Conservation (phyloP, 805 yeast genomes). For the Yarrowia porcina region DNA sequence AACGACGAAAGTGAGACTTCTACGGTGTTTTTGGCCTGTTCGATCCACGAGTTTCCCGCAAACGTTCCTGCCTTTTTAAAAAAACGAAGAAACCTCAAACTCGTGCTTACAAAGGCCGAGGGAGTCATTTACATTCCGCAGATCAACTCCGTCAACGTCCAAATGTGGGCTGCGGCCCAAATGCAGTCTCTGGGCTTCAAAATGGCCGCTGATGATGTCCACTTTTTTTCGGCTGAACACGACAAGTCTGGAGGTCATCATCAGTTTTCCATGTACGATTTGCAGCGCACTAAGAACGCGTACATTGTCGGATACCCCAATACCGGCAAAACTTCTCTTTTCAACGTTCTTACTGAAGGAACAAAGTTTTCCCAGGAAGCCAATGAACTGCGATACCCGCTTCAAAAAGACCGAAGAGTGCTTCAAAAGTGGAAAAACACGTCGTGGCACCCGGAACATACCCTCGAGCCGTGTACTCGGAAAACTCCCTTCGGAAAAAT, state of each 20-base stretch:
- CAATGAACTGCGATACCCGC: not conserved
- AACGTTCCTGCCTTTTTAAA: conserved; percentile 1
- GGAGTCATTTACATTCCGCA: conserved; percentile 16
- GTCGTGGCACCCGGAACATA: conserved; percentile 12
- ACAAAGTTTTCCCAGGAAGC: not conserved
- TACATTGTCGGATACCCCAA: conserved; percentile 8
- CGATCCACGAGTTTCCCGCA: conserved; percentile 22
- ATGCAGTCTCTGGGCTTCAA: conserved; percentile 15
- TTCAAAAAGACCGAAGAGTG: not conserved
- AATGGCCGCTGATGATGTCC: not conserved
- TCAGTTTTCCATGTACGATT: not conserved
- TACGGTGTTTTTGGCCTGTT: not conserved
- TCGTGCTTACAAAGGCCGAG: conserved; percentile 27
- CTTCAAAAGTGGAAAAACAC: not conserved
- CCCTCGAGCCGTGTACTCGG: not conserved
- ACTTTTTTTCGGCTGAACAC: conserved; percentile 7
- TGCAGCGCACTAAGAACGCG: not conserved
- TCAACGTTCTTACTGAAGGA: not conserved
- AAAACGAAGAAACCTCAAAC: conserved; percentile 28
- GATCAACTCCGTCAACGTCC: conserved; percentile 8
- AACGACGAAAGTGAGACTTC: not conserved
- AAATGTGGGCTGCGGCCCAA: conserved; percentile 16
- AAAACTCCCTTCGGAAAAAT: not conserved
- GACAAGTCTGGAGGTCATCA: not conserved
- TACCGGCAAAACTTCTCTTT: conserved; percentile 8